Evolutionary conservation across 345 rosid species (phyloP), one percentile per base, ranked within the genome.

Genomic region (Ceriops zippeliana): DNA sequence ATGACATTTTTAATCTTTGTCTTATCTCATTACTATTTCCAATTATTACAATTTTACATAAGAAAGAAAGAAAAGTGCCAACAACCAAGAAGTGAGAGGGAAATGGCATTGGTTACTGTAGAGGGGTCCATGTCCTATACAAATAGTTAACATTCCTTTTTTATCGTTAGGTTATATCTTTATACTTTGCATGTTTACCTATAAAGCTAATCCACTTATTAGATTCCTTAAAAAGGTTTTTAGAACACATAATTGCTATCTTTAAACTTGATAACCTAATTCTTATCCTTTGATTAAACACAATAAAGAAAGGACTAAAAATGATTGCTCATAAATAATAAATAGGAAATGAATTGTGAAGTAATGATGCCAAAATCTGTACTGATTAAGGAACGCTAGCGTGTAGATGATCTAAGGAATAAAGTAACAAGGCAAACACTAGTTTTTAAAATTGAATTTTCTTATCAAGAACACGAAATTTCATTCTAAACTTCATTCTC

Each of bases 41-140:
- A 24, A 24, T 24, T 24, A 24, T 24, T 31, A 31, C 5, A 31
- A 31, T 31, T 31, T 31, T 31, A 31, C 34, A 31, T 31, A 0
- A 5, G 0, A 5, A 31, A 5, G 34, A 31, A 4, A 4, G 34
- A 31, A 31, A 31, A 5, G 1, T 5, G 34, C 34, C 0, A 31
- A 0, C 0, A 5, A 5, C 6, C 6, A 31, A 5, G 34, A 31
- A 31, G 6, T 5, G 32, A 31, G 6, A 31, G 34, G 0, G 34
- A 31, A 7, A 31, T 5, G 6, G 0, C 34, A 31, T 31, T 31
- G 7, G 34, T 0, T 31, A 31, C 6, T 31, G 34, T 31, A 3
- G 0, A 28, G 2, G 6, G 34, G 34, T 5, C 34, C 6, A 0
- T 0, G 0, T 31, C 34, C 1, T 31, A 5, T 0, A 0, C 6